Evolutionary conservation across 768 basidiomycete species (phyloP), one percentile per base, ranked within the genome.

Genomic region (Chiua virens): DNA sequence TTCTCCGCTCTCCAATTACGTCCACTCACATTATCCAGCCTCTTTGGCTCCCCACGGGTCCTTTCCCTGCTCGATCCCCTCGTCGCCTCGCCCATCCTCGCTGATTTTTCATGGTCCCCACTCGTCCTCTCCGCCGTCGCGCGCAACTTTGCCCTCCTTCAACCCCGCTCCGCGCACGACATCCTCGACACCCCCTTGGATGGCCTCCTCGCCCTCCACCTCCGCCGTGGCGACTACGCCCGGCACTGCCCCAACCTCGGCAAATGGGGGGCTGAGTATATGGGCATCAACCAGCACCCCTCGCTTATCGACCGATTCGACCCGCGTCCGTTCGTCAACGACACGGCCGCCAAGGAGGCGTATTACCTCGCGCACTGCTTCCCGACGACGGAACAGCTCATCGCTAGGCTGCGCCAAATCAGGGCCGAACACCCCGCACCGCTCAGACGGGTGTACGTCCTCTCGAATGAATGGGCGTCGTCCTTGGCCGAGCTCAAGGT

Each of bases 141-240:
- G 9, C 78, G 79, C 51, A 80, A 77, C 57, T 75, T 78, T 48
- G 66, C 66, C 17, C 57, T 71, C n/a, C 62, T 79, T 22, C 75
- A 72, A 17, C 70, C 72, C 8, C 58, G 59, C 25, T 63, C 69
- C 17, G 64, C 61, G 34, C 59, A 58, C 20, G 48, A 61, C 23
- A 46, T 64, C 27, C 62, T 60, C 11, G 44, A 47, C 5, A 38
- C 59, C 35, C 65, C 68, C 9, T 66, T 80, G 21, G 57, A 66
- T 2, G 78, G 76, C 3, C 69, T 82, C 7, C 60, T 85, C 13
- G 83, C 83, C 1, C 50, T 84, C 8, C 82, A 85, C 46, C 70
- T 84, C 37, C 75, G 82, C 0, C 71, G 81, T 1, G 83, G 83
- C 6, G 83, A 85, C 52, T 85, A 78, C 58, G 73, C 78, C 37